Evolutionary conservation across 495 filamentous ascomycete genomes (phyloP).

Genomic region (Hypoxylon intermedium): DNA sequence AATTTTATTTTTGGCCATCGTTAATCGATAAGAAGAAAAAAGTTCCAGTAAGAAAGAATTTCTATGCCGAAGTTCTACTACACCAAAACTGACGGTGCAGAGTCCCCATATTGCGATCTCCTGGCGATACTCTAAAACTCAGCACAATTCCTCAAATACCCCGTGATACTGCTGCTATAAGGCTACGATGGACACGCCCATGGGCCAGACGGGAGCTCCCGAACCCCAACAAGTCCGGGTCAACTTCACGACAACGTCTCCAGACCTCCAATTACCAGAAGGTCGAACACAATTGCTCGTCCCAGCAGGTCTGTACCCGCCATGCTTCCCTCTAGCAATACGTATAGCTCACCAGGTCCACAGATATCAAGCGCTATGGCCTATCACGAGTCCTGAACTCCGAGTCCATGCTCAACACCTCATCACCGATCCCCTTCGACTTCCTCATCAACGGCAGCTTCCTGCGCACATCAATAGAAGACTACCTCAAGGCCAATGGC

Average conservation of each 20-base stretch:
- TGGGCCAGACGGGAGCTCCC: conserved; percentile 34
- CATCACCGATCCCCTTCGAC: conserved; percentile 87
- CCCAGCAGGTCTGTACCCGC: conserved; percentile 48
- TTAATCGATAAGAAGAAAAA: conserved; percentile 38
- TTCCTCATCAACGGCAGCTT: conserved; percentile 93
- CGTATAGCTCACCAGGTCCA: background rate
- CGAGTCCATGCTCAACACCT: conserved; percentile 73
- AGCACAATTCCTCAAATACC: too few species aligned
- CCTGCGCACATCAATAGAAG: conserved; percentile 84
- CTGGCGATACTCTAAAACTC: too few species aligned
- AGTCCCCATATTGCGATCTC: background rate
- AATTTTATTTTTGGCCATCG: conserved; percentile 12
- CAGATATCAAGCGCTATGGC: conserved; percentile 85
- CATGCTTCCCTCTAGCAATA: conserved; percentile 17
- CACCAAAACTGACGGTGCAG: background rate
- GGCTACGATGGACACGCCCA: conserved; percentile 34
- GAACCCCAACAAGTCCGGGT: conserved; percentile 57
- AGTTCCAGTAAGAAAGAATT: conserved; percentile 11
- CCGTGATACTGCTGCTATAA: background rate
- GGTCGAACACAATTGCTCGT: conserved; percentile 61
- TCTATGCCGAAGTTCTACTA: too few species aligned
- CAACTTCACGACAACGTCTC: conserved; percentile 63
- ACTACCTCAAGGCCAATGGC: conserved; percentile 84
- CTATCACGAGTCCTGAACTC: conserved; percentile 94
- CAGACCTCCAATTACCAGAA: conserved; percentile 64